phyloP scores from a whole-genome alignment of 2,329 filamentous ascomycete genomes.

The Drechmeria coniospora region DNA sequence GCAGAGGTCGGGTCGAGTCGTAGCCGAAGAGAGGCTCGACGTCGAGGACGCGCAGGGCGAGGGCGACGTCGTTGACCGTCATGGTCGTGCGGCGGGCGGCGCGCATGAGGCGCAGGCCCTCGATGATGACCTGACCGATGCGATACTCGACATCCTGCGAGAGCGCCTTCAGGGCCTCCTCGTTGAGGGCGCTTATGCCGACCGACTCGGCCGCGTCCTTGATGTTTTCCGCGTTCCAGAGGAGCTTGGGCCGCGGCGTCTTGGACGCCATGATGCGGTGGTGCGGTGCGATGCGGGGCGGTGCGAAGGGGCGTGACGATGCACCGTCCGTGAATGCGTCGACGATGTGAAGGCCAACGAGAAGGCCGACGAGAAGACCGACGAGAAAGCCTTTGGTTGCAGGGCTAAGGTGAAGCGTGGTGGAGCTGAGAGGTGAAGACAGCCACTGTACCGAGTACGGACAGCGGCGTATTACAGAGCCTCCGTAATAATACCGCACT shows the following conservation, averaged over 20 bases:
- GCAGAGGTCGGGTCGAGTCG: slow-evolving; percentile 74
- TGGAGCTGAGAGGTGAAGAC: too few relatives aligned
- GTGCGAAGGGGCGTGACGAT: too few relatives aligned
- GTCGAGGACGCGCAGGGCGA: slow-evolving; percentile 73
- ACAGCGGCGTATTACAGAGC: too few relatives aligned
- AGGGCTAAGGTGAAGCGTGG: too few relatives aligned
- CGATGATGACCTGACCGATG: slow-evolving; percentile 81
- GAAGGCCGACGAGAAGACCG: too few relatives aligned
- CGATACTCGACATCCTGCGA: slow-evolving; percentile 93
- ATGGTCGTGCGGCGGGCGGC: slow-evolving; percentile 74
- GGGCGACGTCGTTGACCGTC: slow-evolving; percentile 76
- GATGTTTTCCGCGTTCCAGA: slow-evolving; percentile 96
- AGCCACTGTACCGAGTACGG: too few relatives aligned
- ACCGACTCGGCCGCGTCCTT: slow-evolving; percentile 93
- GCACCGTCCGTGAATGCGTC: too few relatives aligned
- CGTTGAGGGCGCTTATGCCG: slow-evolving; percentile 64
- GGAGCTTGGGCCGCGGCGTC: slow-evolving; percentile 36
- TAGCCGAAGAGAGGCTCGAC: slow-evolving; percentile 95
- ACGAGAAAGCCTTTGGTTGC: too few relatives aligned
- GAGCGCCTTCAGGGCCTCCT: slow-evolving; percentile 76
- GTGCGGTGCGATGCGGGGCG: background rate
- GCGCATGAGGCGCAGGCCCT: slow-evolving; percentile 93
- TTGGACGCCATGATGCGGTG: slow-evolving; percentile 19
- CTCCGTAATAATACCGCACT: too few relatives aligned
- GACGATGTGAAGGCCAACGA: too few relatives aligned